phyloP scores from a whole-genome alignment of 73 alveolate genomes.

The Paramecium tetraurelia region DNA sequence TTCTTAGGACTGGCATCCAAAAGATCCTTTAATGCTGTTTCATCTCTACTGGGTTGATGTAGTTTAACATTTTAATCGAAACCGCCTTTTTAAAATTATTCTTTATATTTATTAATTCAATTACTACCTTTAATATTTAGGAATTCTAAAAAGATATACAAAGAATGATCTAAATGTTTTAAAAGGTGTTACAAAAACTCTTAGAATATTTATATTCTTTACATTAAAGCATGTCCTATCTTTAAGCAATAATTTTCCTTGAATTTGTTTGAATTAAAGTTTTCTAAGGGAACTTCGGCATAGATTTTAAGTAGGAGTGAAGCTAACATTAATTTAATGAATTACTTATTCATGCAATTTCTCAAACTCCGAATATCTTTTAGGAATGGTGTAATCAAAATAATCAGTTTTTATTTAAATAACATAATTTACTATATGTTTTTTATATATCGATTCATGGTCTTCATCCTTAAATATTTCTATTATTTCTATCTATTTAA shows the following conservation, averaged over 20 bases:
- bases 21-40: not conserved
- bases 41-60: slow-evolving; percentile 22
- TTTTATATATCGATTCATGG: not conserved
- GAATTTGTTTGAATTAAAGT: not conserved
- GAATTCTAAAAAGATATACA: slow-evolving; percentile 2
- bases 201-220: not conserved
- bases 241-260: not conserved
- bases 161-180: not conserved
- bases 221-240: not conserved
- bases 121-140: slow-evolving; percentile 14
- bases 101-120: not conserved
- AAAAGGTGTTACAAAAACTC: not conserved
- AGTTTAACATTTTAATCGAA: slow-evolving; percentile 11
- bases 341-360: not conserved
- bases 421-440: slow-evolving; percentile 30
- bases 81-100: slow-evolving; percentile 32
- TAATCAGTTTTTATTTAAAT: slow-evolving; percentile 27
- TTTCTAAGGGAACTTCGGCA: slow-evolving; percentile 38
- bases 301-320: not conserved
- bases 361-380: slow-evolving; percentile 28
- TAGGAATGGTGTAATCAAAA: slow-evolving; percentile 11
- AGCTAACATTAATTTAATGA: not conserved
- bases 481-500: not conserved
- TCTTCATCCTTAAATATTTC: slow-evolving; percentile 5
- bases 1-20: not conserved